These are phyloP conservation scores for Cladosporium sp. DNA, from an alignment of 2,329 filamentous ascomycete genomes.

Conservation along the genomic window DNA sequence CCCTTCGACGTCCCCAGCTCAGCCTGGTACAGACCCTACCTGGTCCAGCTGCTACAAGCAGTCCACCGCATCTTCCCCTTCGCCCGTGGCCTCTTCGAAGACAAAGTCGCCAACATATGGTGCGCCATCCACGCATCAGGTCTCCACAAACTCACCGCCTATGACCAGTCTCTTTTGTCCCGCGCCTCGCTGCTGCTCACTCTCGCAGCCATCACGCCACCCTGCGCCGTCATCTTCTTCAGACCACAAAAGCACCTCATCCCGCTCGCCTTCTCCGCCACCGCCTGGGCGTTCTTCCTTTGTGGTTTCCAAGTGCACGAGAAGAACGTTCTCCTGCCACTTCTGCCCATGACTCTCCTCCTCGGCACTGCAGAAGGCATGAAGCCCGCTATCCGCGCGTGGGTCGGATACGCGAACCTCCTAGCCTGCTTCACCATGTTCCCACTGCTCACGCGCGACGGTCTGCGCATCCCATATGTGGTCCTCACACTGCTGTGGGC, in stretches of 20 bases:
- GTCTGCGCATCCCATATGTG: constrained; percentile 79
- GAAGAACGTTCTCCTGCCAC: constrained; percentile 89
- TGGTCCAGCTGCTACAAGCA: constrained; percentile 80
- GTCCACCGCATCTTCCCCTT: constrained; percentile 96
- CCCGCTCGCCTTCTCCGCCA: constrained; percentile 77
- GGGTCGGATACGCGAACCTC: constrained; percentile 95
- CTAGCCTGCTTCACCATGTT: constrained; percentile 92
- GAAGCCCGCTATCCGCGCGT: constrained; percentile 73
- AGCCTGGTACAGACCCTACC: constrained; percentile 70
- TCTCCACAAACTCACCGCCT: constrained; percentile 79
- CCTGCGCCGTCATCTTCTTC: constrained; percentile 77
- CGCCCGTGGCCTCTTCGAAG: constrained; percentile 91
- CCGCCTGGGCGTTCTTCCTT: constrained; percentile 95
- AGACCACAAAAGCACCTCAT: constrained; percentile 76
- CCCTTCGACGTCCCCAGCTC: constrained; percentile 59
- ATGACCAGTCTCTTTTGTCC: constrained; percentile 72
- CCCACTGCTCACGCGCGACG: constrained; percentile 82
- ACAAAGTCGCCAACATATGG: constrained; percentile 99
- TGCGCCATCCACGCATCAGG: constrained; percentile 77
- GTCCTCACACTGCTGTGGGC: constrained; percentile 87
- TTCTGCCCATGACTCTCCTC: constrained; percentile 90
- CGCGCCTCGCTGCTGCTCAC: constrained; percentile 74
- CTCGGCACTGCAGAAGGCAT: constrained; percentile 78
- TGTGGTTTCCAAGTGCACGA: constrained; percentile 99
- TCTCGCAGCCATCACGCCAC: constrained; percentile 72